Conservation (phyloP, 495 filamentous ascomycete species). For the Aspergillus wentii region DNA sequence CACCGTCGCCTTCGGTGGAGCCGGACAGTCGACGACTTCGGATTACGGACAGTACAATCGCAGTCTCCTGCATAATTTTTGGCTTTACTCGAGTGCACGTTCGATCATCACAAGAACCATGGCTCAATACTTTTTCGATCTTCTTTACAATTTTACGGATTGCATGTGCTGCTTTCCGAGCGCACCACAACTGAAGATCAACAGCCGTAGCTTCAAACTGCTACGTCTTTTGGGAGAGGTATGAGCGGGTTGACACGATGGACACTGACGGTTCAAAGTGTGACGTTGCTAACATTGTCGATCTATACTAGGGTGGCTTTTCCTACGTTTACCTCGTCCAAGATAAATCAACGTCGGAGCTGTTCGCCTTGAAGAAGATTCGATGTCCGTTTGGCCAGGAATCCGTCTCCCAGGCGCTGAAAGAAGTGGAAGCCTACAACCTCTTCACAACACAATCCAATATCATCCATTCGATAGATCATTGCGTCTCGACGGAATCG, state of each 20-base stretch:
- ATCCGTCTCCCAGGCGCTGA: constrained; percentile 87
- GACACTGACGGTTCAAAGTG: constrained; percentile 5
- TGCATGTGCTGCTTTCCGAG: constrained; percentile 95
- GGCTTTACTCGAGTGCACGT: not conserved
- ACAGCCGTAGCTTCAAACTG: constrained; percentile 92
- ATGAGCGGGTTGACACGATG: too few species aligned
- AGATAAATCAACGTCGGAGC: constrained; percentile 70
- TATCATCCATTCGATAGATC: constrained; percentile 89
- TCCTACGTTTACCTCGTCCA: constrained; percentile 98
- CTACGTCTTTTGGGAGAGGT: constrained; percentile 88
- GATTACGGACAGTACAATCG: too few species aligned
- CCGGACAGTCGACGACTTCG: too few species aligned
- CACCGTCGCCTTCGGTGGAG: too few species aligned
- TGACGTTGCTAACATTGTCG: constrained; percentile 8
- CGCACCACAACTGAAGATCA: constrained; percentile 90
- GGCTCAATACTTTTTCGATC: constrained; percentile 82
- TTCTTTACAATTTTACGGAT: constrained; percentile 84
- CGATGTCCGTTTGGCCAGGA: constrained; percentile 96
- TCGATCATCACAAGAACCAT: constrained; percentile 44
- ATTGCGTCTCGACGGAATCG: constrained; percentile 61
- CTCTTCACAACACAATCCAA: constrained; percentile 76
- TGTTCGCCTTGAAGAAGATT: constrained; percentile 97
- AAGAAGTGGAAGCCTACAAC: constrained; percentile 94
- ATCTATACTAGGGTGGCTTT: constrained; percentile 72
- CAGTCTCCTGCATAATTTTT: not conserved